Conservation (phyloP, 768 basidiomycete genomes). For the Exidia glandulosa region DNA sequence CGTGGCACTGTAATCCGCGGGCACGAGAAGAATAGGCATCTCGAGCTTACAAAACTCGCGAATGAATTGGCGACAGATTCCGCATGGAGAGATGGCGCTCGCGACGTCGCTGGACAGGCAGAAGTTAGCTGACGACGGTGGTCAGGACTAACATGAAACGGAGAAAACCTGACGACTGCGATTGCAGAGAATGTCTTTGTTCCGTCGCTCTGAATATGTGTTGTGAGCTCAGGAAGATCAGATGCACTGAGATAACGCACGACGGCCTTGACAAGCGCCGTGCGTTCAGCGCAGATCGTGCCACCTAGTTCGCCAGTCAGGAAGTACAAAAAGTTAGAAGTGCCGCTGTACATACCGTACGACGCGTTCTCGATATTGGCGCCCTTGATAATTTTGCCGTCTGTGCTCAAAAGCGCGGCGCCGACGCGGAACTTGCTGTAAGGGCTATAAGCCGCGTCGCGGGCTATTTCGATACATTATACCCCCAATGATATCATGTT, state of each 20-base stretch:
- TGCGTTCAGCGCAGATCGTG: conserved; percentile 89
- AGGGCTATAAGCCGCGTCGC: conserved; percentile 58
- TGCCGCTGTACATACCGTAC: conserved; percentile 44
- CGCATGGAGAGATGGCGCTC: conserved; percentile 70
- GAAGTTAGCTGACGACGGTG: background rate
- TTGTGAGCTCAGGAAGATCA: background rate
- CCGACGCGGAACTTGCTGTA: conserved; percentile 94
- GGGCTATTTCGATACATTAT: conserved; percentile 15
- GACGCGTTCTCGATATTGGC: conserved; percentile 93
- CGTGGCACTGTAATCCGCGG: conserved; percentile 38
- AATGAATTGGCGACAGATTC: conserved; percentile 85
- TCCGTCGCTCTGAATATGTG: conserved; percentile 78
- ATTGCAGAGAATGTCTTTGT: conserved; percentile 57
- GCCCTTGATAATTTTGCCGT: conserved; percentile 68
- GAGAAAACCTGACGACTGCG: conserved; percentile 65
- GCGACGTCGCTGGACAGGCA: conserved; percentile 48
- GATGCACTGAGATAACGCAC: conserved; percentile 34
- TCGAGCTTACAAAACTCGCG: conserved; percentile 72
- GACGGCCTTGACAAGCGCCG: conserved; percentile 88
- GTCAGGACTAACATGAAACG: too few species aligned
- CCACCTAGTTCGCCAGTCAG: conserved; percentile 42
- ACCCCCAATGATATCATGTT: background rate
- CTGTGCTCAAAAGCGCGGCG: conserved; percentile 63
- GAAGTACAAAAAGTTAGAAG: background rate
- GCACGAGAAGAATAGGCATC: conserved; percentile 64